phyloP scores from a whole-genome alignment of 805 yeast species.

The Wickerhamomyces canadensis region DNA sequence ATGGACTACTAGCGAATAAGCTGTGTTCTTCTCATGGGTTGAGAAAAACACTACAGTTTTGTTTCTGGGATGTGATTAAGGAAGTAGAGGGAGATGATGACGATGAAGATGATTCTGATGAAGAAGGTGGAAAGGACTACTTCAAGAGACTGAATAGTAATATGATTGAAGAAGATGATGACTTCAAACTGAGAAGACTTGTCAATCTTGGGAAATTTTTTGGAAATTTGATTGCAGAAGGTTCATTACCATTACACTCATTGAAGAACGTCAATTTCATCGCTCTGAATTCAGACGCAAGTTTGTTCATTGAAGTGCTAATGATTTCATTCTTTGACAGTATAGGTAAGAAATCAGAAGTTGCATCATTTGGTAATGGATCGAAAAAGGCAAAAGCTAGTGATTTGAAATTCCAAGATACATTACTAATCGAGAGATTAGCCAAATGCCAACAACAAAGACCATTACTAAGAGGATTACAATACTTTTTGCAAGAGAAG shows the following conservation, averaged over 20 bases:
- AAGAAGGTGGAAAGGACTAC: slow-evolving; percentile 26
- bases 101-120: slow-evolving; percentile 34
- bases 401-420: slow-evolving; percentile 39
- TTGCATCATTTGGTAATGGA: slow-evolving; percentile 22
- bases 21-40: slow-evolving; percentile 69
- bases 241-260: slow-evolving; percentile 65
- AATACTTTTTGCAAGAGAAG: slow-evolving; percentile 47
- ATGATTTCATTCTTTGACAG: slow-evolving; percentile 62
- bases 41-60: slow-evolving; percentile 82
- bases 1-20: slow-evolving; percentile 72
- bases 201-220: slow-evolving; percentile 77
- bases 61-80: slow-evolving; percentile 80
- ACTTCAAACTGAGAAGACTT: slow-evolving; percentile 48
- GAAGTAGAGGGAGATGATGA: slow-evolving; percentile 55
- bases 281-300: slow-evolving; percentile 52
- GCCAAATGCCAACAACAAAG: slow-evolving; percentile 54
- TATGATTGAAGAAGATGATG: slow-evolving; percentile 42
- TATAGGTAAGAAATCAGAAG: slow-evolving; percentile 58
- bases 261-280: slow-evolving; percentile 71
- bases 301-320: slow-evolving; percentile 67
- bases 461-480: slow-evolving; percentile 59
- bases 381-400: slow-evolving; percentile 29
- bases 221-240: slow-evolving; percentile 71
- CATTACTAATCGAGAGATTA: slow-evolving; percentile 40
- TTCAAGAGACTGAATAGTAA: slow-evolving; percentile 24